Base-by-base conservation (phyloP, 2,329 filamentous ascomycete species). In the Sordariomycetes sp. region DNA sequence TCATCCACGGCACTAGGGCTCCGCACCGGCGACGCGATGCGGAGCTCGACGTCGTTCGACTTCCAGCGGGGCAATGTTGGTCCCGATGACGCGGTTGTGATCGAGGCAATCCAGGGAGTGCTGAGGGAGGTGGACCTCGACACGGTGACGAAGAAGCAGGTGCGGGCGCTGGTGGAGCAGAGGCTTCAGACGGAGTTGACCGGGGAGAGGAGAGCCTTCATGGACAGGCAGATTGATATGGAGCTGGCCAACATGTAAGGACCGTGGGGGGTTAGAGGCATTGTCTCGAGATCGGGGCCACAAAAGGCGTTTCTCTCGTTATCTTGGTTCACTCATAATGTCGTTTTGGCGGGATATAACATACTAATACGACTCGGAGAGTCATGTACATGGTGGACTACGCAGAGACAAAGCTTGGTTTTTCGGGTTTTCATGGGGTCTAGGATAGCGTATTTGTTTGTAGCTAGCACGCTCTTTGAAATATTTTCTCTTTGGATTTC, bases 141-240 rank as follows among this genome's bases (percentile, higher is more conserved):
- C 70, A 93, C 82, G n/a, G 90, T 97, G 54, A 99, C 94, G 7
- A 99, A 97, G 85, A 99, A 99, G 77, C 93, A 97, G 75, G 87
- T 94, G 59, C 82, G 89, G 55, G 92, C 89, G 3, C 80, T 97
- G 52, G 91, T 96, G 14, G 94, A 99, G 75, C 91, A 97, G 76
- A 83, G 92, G 66, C 74, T 99, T 61, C 93, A 97, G 75, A 93
- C 89, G 4, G 91, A 96, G 70, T 79, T 97, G 59, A 79, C 82
- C 0, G 92, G 91, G 24, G 92, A 97, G 72, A 87, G 90, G 71
- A 85, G 88, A 69, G 85, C 86, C 18, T 97, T 96, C 75, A 84
- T 97, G 76, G 93, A 97, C 74, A 81, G 86, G 64, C 89, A 92
- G 75, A 97, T 99, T 72, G 94, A 99, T 74, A 82, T 83, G 59